Conservation (phyloP, 768 basidiomycete genomes). For the Serendipita sp. region DNA sequence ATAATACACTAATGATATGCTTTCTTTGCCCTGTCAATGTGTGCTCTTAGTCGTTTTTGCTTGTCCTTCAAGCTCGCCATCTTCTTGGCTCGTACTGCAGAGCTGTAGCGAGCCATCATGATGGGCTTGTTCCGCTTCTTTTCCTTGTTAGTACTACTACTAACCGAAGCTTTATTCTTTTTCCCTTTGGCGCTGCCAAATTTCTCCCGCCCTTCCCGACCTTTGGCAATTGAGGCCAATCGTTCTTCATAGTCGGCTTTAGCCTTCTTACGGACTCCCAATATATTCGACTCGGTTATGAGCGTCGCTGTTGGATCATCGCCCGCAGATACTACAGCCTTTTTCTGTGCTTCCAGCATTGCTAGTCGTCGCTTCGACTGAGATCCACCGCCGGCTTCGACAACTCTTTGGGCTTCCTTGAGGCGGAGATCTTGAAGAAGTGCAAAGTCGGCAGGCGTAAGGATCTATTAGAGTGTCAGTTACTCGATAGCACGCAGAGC, state of each 20-base stretch:
- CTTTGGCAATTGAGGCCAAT: constrained; percentile 79
- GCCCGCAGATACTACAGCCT: constrained; percentile 21
- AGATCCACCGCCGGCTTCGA: constrained; percentile 52
- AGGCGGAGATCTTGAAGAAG: constrained; percentile 76
- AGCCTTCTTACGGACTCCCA: constrained; percentile 83
- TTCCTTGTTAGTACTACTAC: constrained; percentile 81
- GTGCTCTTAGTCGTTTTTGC: constrained; percentile 59
- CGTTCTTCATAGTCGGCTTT: constrained; percentile 92
- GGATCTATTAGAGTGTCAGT: constrained; percentile 41
- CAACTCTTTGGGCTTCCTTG: constrained; percentile 55
- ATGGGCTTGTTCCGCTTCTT: constrained; percentile 89
- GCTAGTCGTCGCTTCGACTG: constrained; percentile 78
- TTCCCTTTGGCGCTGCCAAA: constrained; percentile 85
- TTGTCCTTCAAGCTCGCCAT: constrained; percentile 60
- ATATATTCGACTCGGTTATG: constrained; percentile 79
- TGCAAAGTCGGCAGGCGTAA: constrained; percentile 94
- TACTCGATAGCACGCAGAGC: background rate
- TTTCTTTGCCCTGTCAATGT: constrained; percentile 58
- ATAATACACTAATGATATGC: too few species aligned
- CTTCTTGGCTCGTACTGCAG: constrained; percentile 66
- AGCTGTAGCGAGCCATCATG: constrained; percentile 80
- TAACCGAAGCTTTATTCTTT: constrained; percentile 64
- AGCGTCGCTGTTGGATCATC: constrained; percentile 40
- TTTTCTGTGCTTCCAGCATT: constrained; percentile 55
- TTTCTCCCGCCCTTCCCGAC: constrained; percentile 88